These are phyloP conservation scores for Hypsizygus marmoreus DNA, from an alignment of 768 basidiomycete species.

Conservation along the genomic window DNA sequence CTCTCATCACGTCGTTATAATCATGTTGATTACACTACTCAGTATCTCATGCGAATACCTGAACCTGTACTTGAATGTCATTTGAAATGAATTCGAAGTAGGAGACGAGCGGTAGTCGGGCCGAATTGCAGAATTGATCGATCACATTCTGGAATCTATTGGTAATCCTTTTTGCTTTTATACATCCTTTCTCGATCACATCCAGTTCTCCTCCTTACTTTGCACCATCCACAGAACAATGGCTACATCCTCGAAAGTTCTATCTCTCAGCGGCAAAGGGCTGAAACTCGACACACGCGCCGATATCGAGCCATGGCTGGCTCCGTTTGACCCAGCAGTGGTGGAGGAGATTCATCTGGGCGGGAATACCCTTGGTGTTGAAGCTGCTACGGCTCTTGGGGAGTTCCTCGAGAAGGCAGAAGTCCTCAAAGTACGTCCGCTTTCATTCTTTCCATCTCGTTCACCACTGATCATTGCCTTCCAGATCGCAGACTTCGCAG, in stretches of 20 bases:
- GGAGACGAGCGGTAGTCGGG: no score
- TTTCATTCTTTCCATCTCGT: background rate
- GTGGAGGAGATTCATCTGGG: slow-evolving; percentile 91
- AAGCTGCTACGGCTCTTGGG: slow-evolving; percentile 83
- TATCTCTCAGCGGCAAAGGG: slow-evolving; percentile 59
- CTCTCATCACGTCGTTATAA: no score
- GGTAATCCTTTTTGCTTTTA: no score
- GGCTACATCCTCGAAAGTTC: slow-evolving; percentile 33
- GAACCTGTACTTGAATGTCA: no score
- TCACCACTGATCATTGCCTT: background rate
- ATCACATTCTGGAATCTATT: no score
- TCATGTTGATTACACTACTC: no score
- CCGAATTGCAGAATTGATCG: no score
- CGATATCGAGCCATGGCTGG: slow-evolving; percentile 76
- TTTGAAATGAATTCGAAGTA: no score
- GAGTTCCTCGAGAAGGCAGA: slow-evolving; percentile 72
- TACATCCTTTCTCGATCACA: no score
- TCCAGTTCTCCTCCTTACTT: no score
- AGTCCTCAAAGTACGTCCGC: slow-evolving; percentile 61
- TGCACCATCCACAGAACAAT: no score
- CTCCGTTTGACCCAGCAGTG: slow-evolving; percentile 58
- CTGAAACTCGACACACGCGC: slow-evolving; percentile 78
- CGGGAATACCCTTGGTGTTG: slow-evolving; percentile 93
- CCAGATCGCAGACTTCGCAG: slow-evolving; percentile 93
- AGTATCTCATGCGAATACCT: no score